Evolutionary conservation across 495 filamentous ascomycete species (phyloP).

Genomic region (Aspergillus ellipticus): DNA sequence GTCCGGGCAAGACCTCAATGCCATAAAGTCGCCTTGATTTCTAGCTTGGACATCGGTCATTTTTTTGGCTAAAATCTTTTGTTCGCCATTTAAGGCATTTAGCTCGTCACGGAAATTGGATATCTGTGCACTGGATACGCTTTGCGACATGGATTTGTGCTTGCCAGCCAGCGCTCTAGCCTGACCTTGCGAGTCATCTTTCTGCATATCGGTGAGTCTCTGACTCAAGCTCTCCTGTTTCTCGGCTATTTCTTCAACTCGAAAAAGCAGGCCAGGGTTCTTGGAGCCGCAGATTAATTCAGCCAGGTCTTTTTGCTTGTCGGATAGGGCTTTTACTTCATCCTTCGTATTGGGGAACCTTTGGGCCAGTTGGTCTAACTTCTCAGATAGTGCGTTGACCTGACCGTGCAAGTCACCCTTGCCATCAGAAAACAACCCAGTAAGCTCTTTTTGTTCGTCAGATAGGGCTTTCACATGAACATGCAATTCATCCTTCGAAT

Average conservation of each 20-base stretch:
- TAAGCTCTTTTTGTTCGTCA: background rate
- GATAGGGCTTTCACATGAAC: background rate
- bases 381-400: background rate
- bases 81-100: no score
- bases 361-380: background rate
- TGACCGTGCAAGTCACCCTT: background rate
- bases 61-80: background rate
- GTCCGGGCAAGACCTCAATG: background rate
- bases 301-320: background rate
- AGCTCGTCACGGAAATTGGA: no score
- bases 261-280: background rate
- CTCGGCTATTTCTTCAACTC: background rate
- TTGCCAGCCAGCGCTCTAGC: background rate
- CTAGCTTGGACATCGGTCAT: background rate
- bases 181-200: background rate
- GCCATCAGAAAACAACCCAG: background rate
- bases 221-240: slow-evolving; percentile 3
- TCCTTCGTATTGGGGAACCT: background rate
- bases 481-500: background rate
- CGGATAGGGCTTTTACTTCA: background rate
- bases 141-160: background rate
- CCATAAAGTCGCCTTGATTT: background rate
- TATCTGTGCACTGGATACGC: no score
- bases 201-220: background rate
- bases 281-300: background rate